Conservation (phyloP, 1,284 basidiomycete species). For the Cutaneotrichosporon dermatis region DNA sequence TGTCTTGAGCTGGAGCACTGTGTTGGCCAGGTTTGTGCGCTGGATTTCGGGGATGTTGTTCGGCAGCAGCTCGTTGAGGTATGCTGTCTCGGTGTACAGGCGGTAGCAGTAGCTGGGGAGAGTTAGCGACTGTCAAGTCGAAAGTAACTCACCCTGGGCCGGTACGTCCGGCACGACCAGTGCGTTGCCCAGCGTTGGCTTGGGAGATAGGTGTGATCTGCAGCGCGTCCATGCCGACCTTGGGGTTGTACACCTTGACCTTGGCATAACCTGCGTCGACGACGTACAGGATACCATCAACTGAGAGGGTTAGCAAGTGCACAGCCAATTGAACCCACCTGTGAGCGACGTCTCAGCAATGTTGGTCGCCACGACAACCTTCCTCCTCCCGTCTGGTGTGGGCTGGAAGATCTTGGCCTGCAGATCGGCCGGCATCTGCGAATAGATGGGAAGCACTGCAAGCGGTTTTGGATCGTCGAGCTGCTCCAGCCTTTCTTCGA, state of each 20-base stretch:
- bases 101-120: conserved; percentile 71
- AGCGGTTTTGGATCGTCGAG: conserved; percentile 83
- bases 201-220: conserved; percentile 99
- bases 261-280: conserved; percentile 96
- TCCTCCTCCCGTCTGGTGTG: conserved; percentile 87
- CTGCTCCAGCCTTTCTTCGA: conserved; percentile 83
- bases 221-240: conserved; percentile 97
- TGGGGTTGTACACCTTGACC: conserved; percentile 97
- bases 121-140: too few relatives aligned
- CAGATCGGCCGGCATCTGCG: conserved; percentile 97
- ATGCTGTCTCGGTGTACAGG: conserved; percentile 94
- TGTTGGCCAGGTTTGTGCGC: conserved; percentile 93
- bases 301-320: conserved; percentile 49
- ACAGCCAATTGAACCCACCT: conserved; percentile 51
- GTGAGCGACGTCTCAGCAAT: conserved; percentile 98
- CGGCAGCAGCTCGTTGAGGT: conserved; percentile 89
- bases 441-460: conserved; percentile 93
- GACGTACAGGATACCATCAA: conserved; percentile 96
- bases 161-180: conserved; percentile 92
- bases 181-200: conserved; percentile 92
- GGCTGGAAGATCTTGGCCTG: conserved; percentile 98
- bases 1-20: conserved; percentile 89
- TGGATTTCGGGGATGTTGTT: conserved; percentile 99
- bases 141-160: conserved; percentile 65
- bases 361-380: conserved; percentile 97